Evolutionary conservation across 2,329 filamentous ascomycete genomes (phyloP).

Genomic region (Septoria petroselini): DNA sequence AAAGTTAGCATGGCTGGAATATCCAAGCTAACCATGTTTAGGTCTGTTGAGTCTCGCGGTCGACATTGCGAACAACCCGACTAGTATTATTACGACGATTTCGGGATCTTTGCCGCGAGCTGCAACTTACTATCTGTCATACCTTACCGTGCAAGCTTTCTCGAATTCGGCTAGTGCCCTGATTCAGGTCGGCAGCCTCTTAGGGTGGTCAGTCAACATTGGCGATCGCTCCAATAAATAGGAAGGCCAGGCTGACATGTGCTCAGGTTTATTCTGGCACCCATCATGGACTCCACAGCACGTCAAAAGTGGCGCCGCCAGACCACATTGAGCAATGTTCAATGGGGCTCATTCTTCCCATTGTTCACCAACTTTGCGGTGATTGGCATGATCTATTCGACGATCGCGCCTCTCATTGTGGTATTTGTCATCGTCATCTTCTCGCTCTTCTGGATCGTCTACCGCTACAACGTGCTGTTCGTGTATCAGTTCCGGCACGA

Average conservation of each 20-base stretch:
- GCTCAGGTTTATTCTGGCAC: conserved; percentile 67
- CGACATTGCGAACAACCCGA: conserved; percentile 62
- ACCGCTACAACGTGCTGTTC: conserved; percentile 95
- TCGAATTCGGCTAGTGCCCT: conserved; percentile 87
- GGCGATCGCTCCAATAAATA: not conserved
- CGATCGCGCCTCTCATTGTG: conserved; percentile 85
- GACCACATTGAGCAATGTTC: conserved; percentile 70
- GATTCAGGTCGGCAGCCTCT: conserved; percentile 73
- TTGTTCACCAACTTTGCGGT: conserved; percentile 96
- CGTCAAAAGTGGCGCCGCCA: conserved; percentile 82
- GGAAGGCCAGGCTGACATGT: not conserved
- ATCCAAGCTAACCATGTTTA: no score
- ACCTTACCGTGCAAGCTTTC: conserved; percentile 92
- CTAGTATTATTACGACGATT: conserved; percentile 66
- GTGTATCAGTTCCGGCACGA: conserved; percentile 86
- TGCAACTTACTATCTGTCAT: conserved; percentile 97
- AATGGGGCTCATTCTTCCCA: conserved; percentile 92
- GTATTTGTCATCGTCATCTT: conserved; percentile 94
- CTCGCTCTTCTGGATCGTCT: conserved; percentile 84
- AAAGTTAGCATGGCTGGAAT: no score
- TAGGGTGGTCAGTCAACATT: conserved; percentile 59
- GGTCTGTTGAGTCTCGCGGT: conserved; percentile 33
- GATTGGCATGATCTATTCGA: conserved; percentile 79
- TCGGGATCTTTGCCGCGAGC: conserved; percentile 78
- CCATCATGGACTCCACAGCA: conserved; percentile 77